Percentiles rank a stretch among this genome's conserved stretches.
phyloP scores from a whole-genome alignment of 2,329 filamentous ascomycete genomes.

The Diaporthe sp. region DNA sequence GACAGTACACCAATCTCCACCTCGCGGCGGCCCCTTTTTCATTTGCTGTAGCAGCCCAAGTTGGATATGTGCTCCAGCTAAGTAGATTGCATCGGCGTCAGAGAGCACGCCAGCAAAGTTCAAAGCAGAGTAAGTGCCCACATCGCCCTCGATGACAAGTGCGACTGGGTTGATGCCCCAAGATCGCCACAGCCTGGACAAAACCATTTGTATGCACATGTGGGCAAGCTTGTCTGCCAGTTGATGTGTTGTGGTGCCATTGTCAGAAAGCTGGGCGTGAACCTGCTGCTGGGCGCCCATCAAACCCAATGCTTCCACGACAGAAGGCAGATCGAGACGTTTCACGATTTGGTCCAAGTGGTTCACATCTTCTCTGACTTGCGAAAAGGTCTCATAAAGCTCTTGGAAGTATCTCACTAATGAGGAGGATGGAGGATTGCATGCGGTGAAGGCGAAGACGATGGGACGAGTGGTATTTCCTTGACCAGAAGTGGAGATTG shows the following conservation, averaged over 20 bases:
- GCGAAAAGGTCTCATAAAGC: not conserved
- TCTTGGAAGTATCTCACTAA: not conserved
- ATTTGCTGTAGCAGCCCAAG: not conserved
- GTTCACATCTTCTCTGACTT: conserved; percentile 45
- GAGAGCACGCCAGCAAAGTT: conserved; percentile 78
- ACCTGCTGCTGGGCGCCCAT: too few relatives aligned
- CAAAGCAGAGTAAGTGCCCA: conserved; percentile 77
- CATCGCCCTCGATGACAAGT: conserved; percentile 62
- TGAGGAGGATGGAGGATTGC: not conserved
- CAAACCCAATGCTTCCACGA: conserved; percentile 54
- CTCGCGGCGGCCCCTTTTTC: accelerated
- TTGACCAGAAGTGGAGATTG: not conserved
- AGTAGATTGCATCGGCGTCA: conserved; percentile 75
- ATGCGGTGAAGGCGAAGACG: not conserved
- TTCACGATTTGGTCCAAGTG: conserved; percentile 65
- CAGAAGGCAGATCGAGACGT: conserved; percentile 62
- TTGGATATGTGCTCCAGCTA: conserved; percentile 65
- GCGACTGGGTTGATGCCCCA: conserved; percentile 60
- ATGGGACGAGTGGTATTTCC: not conserved
- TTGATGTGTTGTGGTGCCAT: too few relatives aligned
- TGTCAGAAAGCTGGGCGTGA: not conserved
- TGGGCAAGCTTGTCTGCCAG: conserved; percentile 61
- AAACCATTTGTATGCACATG: conserved; percentile 64
- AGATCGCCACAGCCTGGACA: conserved; percentile 63
- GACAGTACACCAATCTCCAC: not conserved